Percentiles rank a stretch among this genome's conserved stretches.
phyloP scores from a whole-genome alignment of 768 basidiomycete species.

The Tulasnella sp. region DNA sequence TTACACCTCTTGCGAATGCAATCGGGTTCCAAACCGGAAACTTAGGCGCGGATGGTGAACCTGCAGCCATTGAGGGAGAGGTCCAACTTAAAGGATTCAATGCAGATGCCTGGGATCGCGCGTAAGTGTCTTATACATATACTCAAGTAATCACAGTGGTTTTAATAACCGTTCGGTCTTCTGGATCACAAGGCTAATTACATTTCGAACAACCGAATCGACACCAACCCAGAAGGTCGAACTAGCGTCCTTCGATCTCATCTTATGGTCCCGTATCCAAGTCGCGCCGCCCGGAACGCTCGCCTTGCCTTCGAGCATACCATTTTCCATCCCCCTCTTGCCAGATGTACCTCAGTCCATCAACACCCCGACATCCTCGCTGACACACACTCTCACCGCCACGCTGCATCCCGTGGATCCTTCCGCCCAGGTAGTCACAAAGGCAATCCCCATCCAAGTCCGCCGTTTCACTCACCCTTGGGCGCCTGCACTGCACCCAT shows the following conservation, averaged over 20 bases:
- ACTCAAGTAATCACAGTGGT: not conserved
- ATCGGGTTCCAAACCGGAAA: conserved; percentile 79
- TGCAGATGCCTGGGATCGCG: conserved; percentile 47
- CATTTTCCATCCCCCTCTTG: conserved; percentile 73
- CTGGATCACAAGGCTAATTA: conserved; percentile 17
- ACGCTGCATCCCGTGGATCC: conserved; percentile 41
- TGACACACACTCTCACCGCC: conserved; percentile 61
- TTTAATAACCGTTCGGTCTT: not conserved
- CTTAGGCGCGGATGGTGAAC: conserved; percentile 73
- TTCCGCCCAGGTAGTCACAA: conserved; percentile 34
- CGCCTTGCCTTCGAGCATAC: conserved; percentile 43
- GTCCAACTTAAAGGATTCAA: conserved; percentile 69
- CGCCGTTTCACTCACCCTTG: conserved; percentile 58
- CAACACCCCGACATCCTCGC: conserved; percentile 60
- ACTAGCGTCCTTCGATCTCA: conserved; percentile 45
- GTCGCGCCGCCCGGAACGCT: conserved; percentile 23
- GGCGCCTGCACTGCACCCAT: conserved; percentile 40
- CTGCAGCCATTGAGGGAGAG: conserved; percentile 77
- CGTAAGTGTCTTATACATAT: conserved; percentile 52
- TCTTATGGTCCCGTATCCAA: conserved; percentile 55
- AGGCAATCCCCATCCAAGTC: conserved; percentile 57
- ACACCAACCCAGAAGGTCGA: conserved; percentile 60
- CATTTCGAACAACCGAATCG: conserved; percentile 35
- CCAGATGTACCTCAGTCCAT: conserved; percentile 77
- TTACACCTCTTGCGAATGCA: conserved; percentile 58